Evolutionary conservation across 2,329 filamentous ascomycete genomes (phyloP), one percentile per base, ranked within the genome.

Genomic region (Talaromyces sp.): DNA sequence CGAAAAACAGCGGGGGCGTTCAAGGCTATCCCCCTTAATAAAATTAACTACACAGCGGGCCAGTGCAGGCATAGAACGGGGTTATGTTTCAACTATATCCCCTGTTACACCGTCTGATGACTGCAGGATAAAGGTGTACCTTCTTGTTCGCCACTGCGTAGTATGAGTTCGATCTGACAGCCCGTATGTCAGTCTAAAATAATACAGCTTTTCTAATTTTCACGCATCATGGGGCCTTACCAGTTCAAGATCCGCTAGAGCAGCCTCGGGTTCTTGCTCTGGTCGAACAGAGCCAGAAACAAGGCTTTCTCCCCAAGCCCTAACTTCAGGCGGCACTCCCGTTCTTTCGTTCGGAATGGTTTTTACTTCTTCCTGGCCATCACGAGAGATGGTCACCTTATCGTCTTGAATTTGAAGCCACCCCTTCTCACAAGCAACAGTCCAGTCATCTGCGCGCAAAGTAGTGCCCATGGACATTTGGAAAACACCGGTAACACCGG

Each of bases 241-340:
- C 52, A 84, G 64, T 65, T 82, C 76, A 58, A 85, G 64, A 71
- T 85, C 83, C 17, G 72, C 75, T 67, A 84, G 65, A 21, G 82
- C 82, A 70, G 85, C 79, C 65, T 82, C 76, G 2, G 81, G 78
- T 13, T 72, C 76, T 67, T 83, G 79, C 63, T 70, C 58, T 10
- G 58, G 35, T 55, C 55, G 46, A 41, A 49, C 38, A 35, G 21
- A 21, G n/a, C 58, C 58, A 14, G 51, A 51, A 8, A 50, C 58
- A 2, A 59, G 58, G 17, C 59, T 49, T 65, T 71, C 58, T 71
- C 67, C 60, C 84, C 75, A 43, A 66, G 64, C 49, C 69, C 73
- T 2, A 10, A 85, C 74, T 65, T 86, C 84, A 43, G 78, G 75
- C 55, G 75, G 77, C 3, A 85, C 80, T 0, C 81, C 81, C n/a